Evolutionary conservation across 306 rosid genomes (phyloP), one percentile per base, ranked within the genome.

Genomic region (Arachis hypogaea): DNA sequence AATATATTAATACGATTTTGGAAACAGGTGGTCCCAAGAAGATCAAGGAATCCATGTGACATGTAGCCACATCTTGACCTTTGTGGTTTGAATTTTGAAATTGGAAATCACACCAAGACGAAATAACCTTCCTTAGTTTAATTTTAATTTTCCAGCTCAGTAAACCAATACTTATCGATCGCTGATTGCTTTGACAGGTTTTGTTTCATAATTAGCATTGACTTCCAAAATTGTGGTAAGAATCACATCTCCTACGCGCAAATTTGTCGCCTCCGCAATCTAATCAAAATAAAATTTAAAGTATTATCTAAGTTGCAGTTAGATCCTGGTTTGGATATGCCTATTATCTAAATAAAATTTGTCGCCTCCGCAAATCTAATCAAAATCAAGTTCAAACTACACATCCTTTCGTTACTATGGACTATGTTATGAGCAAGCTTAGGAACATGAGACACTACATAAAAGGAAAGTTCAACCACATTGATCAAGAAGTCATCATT

Each of bases 21-120:
- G 40, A 6, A 51, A 62, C 29, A 62, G 3, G 63, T 73, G 70
- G 52, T 11, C 70, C 54, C 62, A 38, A 6, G 44, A 30, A 62
- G 7, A 40, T 5, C 52, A 62, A 49, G 1, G 63, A 61, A 72
- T 3, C 55, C 55, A 49, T 49, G 55, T 49, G 55, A 11, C 5
- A 12, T 69, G 38, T 38, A 16, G 4, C 14, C 0, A 5, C 22
- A 10, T 14, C 9, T 14, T 72, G 49, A 60, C 55, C 59, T 47
- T 8, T 4, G 7, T 4, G 7, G 10, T 54, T 69, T 69, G 42
- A 72, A 29, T 49, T 11, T 49, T 11, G 55, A 49, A 49, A 11
- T 11, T 10, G 16, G 55, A 10, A 49, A 11, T 5, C 14, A 49
- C 16, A 49, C 28, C 28, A 22, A 22, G 28, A 22, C 14, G 55